These are phyloP conservation scores for Asterochloris erici DNA, from an alignment of 139 green algal species.

Conservation along the genomic window DNA sequence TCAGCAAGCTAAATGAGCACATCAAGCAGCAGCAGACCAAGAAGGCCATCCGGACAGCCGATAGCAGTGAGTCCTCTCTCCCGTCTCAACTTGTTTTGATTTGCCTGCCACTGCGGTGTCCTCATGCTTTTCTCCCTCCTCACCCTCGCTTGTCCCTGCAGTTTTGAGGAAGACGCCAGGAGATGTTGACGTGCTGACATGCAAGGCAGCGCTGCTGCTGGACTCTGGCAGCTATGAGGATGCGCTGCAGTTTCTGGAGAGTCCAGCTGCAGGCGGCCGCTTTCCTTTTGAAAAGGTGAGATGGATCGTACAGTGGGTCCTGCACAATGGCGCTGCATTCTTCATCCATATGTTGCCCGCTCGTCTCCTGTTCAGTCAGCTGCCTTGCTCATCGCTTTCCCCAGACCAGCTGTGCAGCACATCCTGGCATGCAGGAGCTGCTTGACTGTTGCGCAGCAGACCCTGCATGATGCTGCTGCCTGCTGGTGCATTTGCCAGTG, in stretches of 20 bases:
- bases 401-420: too few species aligned
- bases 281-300: slow-evolving; percentile 69
- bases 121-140: not conserved
- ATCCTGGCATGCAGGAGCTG: too few species aligned
- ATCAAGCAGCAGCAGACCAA: slow-evolving; percentile 54
- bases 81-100: not conserved
- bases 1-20: slow-evolving; percentile 37
- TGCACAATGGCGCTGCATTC: not conserved
- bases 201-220: slow-evolving; percentile 64
- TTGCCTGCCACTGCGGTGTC: not conserved
- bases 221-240: slow-evolving; percentile 55
- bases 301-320: not conserved
- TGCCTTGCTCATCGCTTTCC: too few species aligned
- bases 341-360: too few species aligned
- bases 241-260: slow-evolving; percentile 40
- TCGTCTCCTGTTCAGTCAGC: too few species aligned
- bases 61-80: slow-evolving; percentile 52
- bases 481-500: not conserved
- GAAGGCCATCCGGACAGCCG: slow-evolving; percentile 55
- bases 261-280: slow-evolving; percentile 5
- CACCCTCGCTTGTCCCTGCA: slow-evolving; percentile 31
- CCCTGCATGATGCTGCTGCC: not conserved
- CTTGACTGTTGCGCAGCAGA: not conserved
- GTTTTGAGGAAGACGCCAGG: slow-evolving; percentile 59
- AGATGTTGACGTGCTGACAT: slow-evolving; percentile 65